phyloP scores from a whole-genome alignment of 2,329 filamentous ascomycete species.

The Septoria petroselini region DNA sequence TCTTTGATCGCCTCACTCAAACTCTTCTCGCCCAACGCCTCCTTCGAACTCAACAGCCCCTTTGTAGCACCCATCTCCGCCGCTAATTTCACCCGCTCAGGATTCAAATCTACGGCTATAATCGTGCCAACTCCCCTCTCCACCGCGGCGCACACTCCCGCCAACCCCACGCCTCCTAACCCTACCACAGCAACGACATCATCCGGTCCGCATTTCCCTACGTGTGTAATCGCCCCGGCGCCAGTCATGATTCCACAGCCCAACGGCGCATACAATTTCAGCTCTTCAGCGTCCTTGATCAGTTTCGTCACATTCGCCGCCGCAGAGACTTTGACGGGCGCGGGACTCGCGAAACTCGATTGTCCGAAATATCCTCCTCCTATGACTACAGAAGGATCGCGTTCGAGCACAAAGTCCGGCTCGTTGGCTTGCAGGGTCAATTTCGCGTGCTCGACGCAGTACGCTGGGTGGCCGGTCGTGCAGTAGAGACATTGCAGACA shows the following conservation, averaged over 20 bases:
- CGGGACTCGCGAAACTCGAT: conserved; percentile 36
- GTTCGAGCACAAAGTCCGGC: conserved; percentile 24
- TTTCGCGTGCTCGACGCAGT: conserved; percentile 46
- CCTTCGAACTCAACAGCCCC: conserved; percentile 16
- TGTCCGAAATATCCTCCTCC: conserved; percentile 42
- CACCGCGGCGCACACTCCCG: conserved; percentile 43
- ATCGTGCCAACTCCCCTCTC: conserved; percentile 36
- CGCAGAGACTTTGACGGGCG: conserved; percentile 33
- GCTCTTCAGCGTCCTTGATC: conserved; percentile 27
- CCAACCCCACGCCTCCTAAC: conserved; percentile 43
- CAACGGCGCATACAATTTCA: conserved; percentile 41
- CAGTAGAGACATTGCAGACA: conserved; percentile 48
- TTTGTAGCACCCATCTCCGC: conserved; percentile 46
- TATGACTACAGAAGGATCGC: conserved; percentile 22
- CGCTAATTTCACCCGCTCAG: conserved; percentile 44
- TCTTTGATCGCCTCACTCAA: conserved; percentile 19
- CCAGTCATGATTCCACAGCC: conserved; percentile 48
- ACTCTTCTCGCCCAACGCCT: conserved; percentile 13
- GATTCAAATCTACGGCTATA: conserved; percentile 49
- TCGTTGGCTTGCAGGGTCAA: conserved; percentile 31
- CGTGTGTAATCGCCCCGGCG: conserved; percentile 44
- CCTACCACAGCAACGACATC: conserved; percentile 41
- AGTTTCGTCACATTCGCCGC: conserved; percentile 32
- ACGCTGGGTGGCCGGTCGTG: conserved; percentile 43
- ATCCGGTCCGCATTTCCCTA: conserved; percentile 31